Percentiles rank a stretch among this genome's conserved stretches.
Conservation (phyloP, 2,329 filamentous ascomycete genomes). For the Diaporthe velutina region DNA sequence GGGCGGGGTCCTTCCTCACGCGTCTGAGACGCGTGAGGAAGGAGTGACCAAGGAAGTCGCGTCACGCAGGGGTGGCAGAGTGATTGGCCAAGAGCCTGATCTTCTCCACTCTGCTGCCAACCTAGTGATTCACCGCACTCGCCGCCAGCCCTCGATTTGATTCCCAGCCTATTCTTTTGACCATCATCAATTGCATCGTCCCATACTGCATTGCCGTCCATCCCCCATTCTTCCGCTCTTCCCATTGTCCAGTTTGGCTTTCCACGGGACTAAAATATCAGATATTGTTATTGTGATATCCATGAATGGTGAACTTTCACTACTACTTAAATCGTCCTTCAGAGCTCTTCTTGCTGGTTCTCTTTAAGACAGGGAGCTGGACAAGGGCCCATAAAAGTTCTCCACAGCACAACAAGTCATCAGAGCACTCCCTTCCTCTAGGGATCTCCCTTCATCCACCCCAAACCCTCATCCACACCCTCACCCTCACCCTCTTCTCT, state of each 20-base stretch:
- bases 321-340: neutral
- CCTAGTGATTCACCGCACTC: neutral
- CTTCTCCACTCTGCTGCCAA: constrained; percentile 5
- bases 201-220: neutral
- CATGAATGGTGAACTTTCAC: neutral
- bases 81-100: no score
- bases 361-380: neutral
- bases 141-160: neutral
- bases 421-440: neutral
- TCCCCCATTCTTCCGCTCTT: neutral
- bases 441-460: constrained; percentile 3
- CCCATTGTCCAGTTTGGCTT: neutral
- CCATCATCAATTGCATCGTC: neutral
- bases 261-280: neutral
- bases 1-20: neutral
- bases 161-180: neutral
- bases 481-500: constrained; percentile 42
- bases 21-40: no score
- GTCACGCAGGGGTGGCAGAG: no score
- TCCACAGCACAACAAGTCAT: constrained; percentile 19
- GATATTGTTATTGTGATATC: neutral
- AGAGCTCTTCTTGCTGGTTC: neutral
- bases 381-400: neutral
- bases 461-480: constrained; percentile 39
- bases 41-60: no score